Evolutionary conservation across 345 rosid genomes (phyloP).

Genomic region (Anastatica hierochuntica): DNA sequence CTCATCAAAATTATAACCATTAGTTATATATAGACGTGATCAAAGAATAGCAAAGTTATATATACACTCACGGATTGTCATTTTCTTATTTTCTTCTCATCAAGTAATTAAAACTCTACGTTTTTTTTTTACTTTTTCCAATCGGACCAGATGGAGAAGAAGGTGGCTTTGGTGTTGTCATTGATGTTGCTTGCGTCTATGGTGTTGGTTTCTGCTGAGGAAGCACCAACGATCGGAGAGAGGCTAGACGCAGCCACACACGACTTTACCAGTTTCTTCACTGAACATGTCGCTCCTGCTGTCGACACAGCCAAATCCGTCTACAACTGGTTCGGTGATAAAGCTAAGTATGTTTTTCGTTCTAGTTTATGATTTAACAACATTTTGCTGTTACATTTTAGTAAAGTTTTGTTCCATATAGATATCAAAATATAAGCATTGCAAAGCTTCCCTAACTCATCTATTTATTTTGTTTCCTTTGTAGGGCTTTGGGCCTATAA

Average conservation of each 20-base stretch:
- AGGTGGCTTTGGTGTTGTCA: constrained; percentile 23
- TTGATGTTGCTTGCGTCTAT: constrained; percentile 17
- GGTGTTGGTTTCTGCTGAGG: constrained; percentile 13
- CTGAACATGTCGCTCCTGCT: constrained; percentile 20
- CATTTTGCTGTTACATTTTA: no score
- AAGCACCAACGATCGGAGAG: constrained; percentile 23
- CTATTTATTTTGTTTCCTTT: no score
- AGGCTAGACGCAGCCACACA: constrained; percentile 12
- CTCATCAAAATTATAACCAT: no score
- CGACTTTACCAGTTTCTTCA: constrained; percentile 11
- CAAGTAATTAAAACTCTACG: no score
- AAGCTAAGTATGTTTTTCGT: constrained; percentile 6
- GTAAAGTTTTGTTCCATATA: no score
- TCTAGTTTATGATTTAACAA: no score
- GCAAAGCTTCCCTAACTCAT: no score
- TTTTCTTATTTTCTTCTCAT: no score
- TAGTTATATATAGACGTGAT: constrained; percentile 1
- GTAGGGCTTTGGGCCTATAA: neutral
- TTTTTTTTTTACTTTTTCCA: no score
- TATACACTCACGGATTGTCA: constrained; percentile 1
- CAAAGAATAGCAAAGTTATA: constrained; percentile 9
- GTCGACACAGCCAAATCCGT: constrained; percentile 15
- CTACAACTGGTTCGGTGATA: constrained; percentile 16
- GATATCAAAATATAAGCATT: no score
- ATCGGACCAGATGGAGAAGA: constrained; percentile 16